Evolutionary conservation across 1,284 basidiomycete species (phyloP), one percentile per base, ranked within the genome.

Genomic region (Hemileia vastatrix): DNA sequence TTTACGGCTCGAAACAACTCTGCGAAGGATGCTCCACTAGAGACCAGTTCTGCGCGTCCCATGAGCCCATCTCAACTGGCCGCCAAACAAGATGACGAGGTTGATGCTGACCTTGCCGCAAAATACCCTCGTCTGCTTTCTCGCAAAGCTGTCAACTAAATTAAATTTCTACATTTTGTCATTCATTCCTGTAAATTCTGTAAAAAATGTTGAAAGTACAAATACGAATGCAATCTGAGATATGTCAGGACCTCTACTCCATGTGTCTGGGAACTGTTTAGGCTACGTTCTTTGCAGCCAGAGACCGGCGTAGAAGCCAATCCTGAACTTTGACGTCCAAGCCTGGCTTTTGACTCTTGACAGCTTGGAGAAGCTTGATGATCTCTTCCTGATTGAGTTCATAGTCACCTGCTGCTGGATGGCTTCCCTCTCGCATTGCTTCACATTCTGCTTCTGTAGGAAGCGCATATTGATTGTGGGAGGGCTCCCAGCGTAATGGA

Each of bases 371-470:
- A 9, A 48, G 54, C 13, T 69, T 67, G 9, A 71, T 55, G 23
- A 71, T 43, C 54, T 72, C 70, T 15, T 40, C 49, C 3, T 49
- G 53, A n/a, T 68, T 64, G 1, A 71, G 65, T 24, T 51, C 59
- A 24, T 68, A 66, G 27, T 67, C 67, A 11, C 71, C 71, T 1
- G 71, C 65, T 0, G 71, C 72, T 0, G 72, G 72, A 56, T 75
- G 73, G 44, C 43, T 64, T 6, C 73, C 73, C 33, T 69, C 66
- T 19, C 67, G 36, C 32, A 75, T 64, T 1, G 72, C 71, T 0
- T 64, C 68, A 43, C 67, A 65, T 65, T 75, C 73, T 1, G 73
- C 73, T 61, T 75, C 73, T 24, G 59, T 64, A 1, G 73, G 73
- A 0, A 75, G 66, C 4, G 73, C 72, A 55, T 71, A 71, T 4